Evolutionary conservation across 495 filamentous ascomycete genomes (phyloP).

Genomic region (Talaromyces proteolyticus): DNA sequence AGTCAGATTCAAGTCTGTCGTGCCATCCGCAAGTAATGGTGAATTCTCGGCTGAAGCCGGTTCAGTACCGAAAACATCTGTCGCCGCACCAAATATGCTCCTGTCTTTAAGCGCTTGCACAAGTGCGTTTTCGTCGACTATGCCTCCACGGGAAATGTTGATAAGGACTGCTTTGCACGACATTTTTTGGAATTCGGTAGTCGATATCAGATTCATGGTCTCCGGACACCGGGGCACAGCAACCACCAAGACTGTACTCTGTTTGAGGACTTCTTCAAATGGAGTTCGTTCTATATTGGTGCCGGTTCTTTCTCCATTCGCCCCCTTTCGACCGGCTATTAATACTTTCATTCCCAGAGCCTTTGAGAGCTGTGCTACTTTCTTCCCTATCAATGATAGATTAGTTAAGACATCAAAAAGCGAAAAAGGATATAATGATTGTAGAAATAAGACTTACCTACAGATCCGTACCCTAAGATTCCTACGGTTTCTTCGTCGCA

Average conservation of each 20-base stretch:
- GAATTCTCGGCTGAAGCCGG: slow-evolving; percentile 32
- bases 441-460: slow-evolving; percentile 23
- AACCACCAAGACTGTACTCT: slow-evolving; percentile 43
- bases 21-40: slow-evolving; percentile 18
- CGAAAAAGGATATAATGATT: background rate
- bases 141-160: slow-evolving; percentile 53
- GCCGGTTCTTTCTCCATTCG: slow-evolving; percentile 5
- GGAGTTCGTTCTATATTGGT: slow-evolving; percentile 25
- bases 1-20: slow-evolving; percentile 21
- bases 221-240: slow-evolving; percentile 37
- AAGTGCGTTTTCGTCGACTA: slow-evolving; percentile 49
- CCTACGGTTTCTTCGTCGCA: slow-evolving; percentile 26
- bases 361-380: slow-evolving; percentile 19
- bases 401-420: background rate
- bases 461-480: slow-evolving; percentile 24
- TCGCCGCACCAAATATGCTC: slow-evolving; percentile 46
- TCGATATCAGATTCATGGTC: slow-evolving; percentile 43
- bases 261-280: slow-evolving; percentile 38
- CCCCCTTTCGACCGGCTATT: slow-evolving; percentile 34
- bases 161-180: slow-evolving; percentile 42
- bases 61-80: slow-evolving; percentile 50
- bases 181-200: slow-evolving; percentile 45
- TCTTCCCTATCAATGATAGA: slow-evolving; percentile 16
- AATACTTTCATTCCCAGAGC: slow-evolving; percentile 27
- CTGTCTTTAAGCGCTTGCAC: slow-evolving; percentile 38